A percentile compares a stretch with the other conserved stretches of the same genome.
These are phyloP conservation scores for Fusarium pseudonygamai DNA, from an alignment of 2,329 filamentous ascomycete genomes.

Conservation along the genomic window DNA sequence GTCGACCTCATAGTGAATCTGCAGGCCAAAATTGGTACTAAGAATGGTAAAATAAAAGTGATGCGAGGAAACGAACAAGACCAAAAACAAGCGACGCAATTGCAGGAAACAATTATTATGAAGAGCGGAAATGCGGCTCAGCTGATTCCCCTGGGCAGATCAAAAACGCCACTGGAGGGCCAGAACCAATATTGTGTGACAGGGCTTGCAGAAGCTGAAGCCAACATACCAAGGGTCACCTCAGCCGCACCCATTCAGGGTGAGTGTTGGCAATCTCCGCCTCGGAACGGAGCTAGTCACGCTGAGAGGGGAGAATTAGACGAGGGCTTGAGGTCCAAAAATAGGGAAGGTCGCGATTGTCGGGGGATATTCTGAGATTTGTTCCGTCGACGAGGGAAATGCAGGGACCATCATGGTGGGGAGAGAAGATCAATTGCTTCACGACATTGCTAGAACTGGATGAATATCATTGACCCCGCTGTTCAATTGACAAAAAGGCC, in stretches of 20 bases:
- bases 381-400: accelerated
- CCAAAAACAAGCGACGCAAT: background rate
- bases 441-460: accelerated
- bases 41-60: background rate
- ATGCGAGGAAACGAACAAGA: background rate
- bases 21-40: background rate
- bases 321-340: background rate
- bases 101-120: background rate
- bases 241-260: background rate
- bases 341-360: background rate
- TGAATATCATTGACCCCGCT: background rate
- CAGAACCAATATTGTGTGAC: background rate
- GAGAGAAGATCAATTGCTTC: background rate
- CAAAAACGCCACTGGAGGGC: background rate
- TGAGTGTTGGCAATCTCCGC: background rate
- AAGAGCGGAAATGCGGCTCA: background rate
- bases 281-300: background rate
- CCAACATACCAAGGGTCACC: background rate
- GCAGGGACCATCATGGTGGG: background rate
- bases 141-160: background rate
- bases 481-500: background rate
- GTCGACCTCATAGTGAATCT: background rate
- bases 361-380: too few species aligned
- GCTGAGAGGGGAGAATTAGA: accelerated
- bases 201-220: background rate